phyloP scores from a whole-genome alignment of 768 basidiomycete species.

The Auriscalpium vulgare region DNA sequence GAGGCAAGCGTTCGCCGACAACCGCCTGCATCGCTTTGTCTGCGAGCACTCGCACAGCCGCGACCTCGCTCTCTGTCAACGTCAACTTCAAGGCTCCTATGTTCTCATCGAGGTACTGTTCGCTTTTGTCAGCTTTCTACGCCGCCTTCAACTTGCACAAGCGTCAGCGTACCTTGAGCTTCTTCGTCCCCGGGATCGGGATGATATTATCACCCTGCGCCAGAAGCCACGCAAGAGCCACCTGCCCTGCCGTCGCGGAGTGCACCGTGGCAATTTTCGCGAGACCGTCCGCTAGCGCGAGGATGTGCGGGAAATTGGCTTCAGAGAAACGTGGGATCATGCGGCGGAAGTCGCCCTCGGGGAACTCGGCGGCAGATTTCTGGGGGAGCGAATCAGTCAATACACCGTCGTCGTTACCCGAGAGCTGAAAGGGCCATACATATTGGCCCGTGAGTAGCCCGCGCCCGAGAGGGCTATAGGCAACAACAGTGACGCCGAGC shows the following conservation, averaged over 20 bases:
- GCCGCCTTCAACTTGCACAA: not conserved
- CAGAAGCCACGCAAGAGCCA: conserved; percentile 34
- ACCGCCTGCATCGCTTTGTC: no score
- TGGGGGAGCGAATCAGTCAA: conserved; percentile 1
- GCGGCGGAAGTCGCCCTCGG: conserved; percentile 20
- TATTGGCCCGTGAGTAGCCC: conserved; percentile 24
- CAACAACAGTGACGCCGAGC: conserved; percentile 28
- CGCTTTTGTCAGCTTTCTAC: not conserved
- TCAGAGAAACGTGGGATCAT: conserved; percentile 19
- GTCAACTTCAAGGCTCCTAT: conserved; percentile 21
- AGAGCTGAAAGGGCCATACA: conserved; percentile 6
- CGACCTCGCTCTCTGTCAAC: no score
- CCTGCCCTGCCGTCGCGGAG: conserved; percentile 30
- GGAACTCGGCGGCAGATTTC: conserved; percentile 25
- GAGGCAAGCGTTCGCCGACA: no score
- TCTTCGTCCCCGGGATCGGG: conserved; percentile 25
- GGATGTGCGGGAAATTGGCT: conserved; percentile 39
- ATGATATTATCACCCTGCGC: conserved; percentile 19
- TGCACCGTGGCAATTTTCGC: conserved; percentile 26
- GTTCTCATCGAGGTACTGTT: conserved; percentile 40
- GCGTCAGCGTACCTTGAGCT: conserved; percentile 21
- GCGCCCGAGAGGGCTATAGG: conserved; percentile 27
- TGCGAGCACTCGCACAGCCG: no score
- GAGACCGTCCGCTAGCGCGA: conserved; percentile 29
- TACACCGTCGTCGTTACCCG: not conserved